Evolutionary conservation across 139 green algal species (phyloP), one percentile per base, ranked within the genome.

Genomic region (Haematococcus lacustris): DNA sequence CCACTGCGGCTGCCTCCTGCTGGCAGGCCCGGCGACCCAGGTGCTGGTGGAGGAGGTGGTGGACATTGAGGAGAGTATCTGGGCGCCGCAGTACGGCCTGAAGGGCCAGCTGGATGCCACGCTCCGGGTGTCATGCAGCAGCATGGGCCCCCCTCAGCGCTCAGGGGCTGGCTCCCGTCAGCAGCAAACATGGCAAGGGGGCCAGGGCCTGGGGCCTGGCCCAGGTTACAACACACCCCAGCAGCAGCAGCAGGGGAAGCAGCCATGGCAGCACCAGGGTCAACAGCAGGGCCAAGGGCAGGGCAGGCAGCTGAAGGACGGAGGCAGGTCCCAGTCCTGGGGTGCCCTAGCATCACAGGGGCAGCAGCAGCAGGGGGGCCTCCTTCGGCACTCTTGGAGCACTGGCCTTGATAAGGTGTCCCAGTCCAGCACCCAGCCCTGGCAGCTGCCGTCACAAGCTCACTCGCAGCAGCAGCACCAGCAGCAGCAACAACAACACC

Each of bases 1-100:
- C n/a, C n/a, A n/a, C n/a, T n/a, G n/a, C n/a, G n/a, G n/a, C n/a
- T n/a, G n/a, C n/a, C n/a, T n/a, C n/a, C n/a, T n/a, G n/a, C n/a
- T n/a, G n/a, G n/a, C n/a, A n/a, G n/a, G n/a, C n/a, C 53, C 53
- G 4, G 9, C 53, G 53, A 21, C 33, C 4, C 53, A 30, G 13
- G 26, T 26, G 4, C 4, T 21, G 39, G 67, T 91, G 1, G 34
- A 64, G 17, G 80, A 90, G 38, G 85, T 98, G 7, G 51, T 89
- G 21, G 94, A 98, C 81, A 98, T 98, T 41, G 94, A 98, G 76
- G 94, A 98, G 78, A 89, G 75, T 64, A 88, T 98, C 0, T 96
- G 90, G 86, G 87, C 91, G 26, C 93, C 94, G 4, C 71, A 68
- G 3, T 96, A 87, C 62, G 94, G 94, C 30, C 74, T 98, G 23